Percentiles rank a stretch among this genome's conserved stretches.
Evolutionary conservation across 1,284 basidiomycete species (phyloP).

Genomic region (Ganoderma boninense): DNA sequence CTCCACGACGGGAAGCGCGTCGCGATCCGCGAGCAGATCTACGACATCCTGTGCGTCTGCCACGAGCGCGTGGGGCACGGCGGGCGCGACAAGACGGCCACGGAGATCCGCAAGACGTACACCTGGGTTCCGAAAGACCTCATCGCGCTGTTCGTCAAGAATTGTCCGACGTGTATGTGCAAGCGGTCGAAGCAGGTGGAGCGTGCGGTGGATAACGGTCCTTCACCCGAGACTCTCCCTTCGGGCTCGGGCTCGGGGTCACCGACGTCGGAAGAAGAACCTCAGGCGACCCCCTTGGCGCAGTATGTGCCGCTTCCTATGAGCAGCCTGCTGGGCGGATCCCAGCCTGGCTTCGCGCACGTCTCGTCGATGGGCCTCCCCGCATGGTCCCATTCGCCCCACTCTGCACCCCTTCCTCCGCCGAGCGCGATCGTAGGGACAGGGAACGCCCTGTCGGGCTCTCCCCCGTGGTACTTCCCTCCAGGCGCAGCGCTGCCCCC

Average conservation of each 20-base stretch:
- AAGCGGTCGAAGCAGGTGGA: slow-evolving; percentile 47
- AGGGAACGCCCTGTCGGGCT: neutral
- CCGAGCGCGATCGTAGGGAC: neutral
- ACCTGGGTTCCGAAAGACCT: slow-evolving; percentile 86
- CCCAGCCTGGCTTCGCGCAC: neutral
- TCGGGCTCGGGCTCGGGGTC: neutral
- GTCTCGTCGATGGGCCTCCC: neutral
- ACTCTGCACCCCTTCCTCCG: neutral
- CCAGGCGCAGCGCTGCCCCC: neutral
- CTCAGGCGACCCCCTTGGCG: neutral
- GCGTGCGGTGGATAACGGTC: neutral
- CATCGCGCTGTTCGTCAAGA: slow-evolving; percentile 76
- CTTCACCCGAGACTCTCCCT: neutral
- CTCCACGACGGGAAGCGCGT: slow-evolving; percentile 75
- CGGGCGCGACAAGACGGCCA: slow-evolving; percentile 78
- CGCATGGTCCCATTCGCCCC: neutral
- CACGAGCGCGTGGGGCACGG: slow-evolving; percentile 74
- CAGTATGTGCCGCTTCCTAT: slow-evolving; percentile 3
- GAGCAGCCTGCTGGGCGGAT: neutral
- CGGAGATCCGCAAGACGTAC: slow-evolving; percentile 67
- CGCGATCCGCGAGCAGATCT: slow-evolving; percentile 78
- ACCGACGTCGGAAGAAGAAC: too few species aligned
- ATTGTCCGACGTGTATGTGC: slow-evolving; percentile 72
- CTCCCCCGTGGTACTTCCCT: slow-evolving; percentile 2
- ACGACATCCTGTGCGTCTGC: slow-evolving; percentile 76